A percentile compares a stretch with the other conserved stretches of the same genome.
Conservation (phyloP, 495 filamentous ascomycete species). For the Podospora didyma region DNA sequence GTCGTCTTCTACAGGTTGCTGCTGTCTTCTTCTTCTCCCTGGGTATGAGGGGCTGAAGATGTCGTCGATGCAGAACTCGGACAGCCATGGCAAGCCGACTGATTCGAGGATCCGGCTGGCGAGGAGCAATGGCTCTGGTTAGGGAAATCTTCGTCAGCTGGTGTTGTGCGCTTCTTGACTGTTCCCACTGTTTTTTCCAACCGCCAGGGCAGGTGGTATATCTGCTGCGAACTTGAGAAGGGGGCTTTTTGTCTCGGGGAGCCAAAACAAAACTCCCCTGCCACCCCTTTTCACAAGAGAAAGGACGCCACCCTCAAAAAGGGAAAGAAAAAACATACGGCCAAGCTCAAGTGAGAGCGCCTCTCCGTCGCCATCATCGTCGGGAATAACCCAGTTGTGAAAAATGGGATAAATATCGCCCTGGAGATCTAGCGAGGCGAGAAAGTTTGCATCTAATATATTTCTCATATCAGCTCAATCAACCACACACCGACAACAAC, state of each 20-base stretch:
- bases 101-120: constrained; percentile 31
- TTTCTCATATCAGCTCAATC: no score
- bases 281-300: no score
- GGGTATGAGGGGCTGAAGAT: constrained; percentile 30
- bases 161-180: no score
- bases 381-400: constrained; percentile 22
- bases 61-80: constrained; percentile 34
- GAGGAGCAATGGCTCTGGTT: constrained; percentile 23
- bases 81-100: constrained; percentile 31
- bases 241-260: not conserved
- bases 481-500: no score
- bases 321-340: not conserved
- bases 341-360: constrained; percentile 20
- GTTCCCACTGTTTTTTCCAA: no score
- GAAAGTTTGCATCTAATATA: constrained; percentile 2
- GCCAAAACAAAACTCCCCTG: not conserved
- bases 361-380: constrained; percentile 6
- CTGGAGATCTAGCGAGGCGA: constrained; percentile 16
- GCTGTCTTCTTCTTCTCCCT: constrained; percentile 9
- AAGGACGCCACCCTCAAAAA: not conserved
- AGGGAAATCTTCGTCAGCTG: not conserved
- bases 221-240: no score
- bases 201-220: no score
- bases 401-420: constrained; percentile 32
- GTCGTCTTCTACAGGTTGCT: not conserved